Base-by-base conservation (phyloP, 2,329 filamentous ascomycete genomes). In the Ambrosiella xylebori region DNA sequence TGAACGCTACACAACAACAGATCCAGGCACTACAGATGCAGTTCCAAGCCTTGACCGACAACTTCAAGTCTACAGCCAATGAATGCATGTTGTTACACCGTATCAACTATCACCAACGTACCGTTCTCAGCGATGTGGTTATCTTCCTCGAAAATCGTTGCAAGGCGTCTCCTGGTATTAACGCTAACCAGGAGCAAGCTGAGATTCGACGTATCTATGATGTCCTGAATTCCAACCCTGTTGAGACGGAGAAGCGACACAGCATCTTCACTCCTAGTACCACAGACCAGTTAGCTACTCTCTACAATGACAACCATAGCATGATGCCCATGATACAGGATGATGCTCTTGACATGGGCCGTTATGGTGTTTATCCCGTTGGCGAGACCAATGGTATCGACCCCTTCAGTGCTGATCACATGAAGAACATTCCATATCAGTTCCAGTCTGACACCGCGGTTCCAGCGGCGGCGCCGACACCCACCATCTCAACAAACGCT, bases 321-420 rank as follows among this genome's bases (percentile, higher is more conserved):
- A 45, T 60, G 13, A 71, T 78, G 65, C 70, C 71, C 27, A 69
- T 77, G 66, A 66, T 79, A 63, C 71, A 77, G 61, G 77, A 81
- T 61, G 73, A 81, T 61, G 73, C 76, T 44, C 71, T 81, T 63
- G 78, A 81, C 61, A 74, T 79, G 52, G 69, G 65, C 60, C 72
- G 78, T 50, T 78, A 80, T 62, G 79, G 94, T 57, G 89, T 96
- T 8, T 97, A 96, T 67, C 90, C 91, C 0, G 88, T 95, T 13
- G 90, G 90, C 15, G 82, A 89, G 63, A 93, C 85, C 0, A 87
- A 94, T 63, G 90, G 90, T 57, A 96, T 96, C 63, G 90, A 96
- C 66, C 90, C 91, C 1, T 93, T 95, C 77, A 90, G 91, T 67
- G 85, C 87, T 64, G 90, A 96, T 65, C 89, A 96, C 66, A 88